A percentile compares a stretch with the other conserved stretches of the same genome.
Conservation (phyloP, 2,329 filamentous ascomycete species). For the Aureobasidium leucospermi region DNA sequence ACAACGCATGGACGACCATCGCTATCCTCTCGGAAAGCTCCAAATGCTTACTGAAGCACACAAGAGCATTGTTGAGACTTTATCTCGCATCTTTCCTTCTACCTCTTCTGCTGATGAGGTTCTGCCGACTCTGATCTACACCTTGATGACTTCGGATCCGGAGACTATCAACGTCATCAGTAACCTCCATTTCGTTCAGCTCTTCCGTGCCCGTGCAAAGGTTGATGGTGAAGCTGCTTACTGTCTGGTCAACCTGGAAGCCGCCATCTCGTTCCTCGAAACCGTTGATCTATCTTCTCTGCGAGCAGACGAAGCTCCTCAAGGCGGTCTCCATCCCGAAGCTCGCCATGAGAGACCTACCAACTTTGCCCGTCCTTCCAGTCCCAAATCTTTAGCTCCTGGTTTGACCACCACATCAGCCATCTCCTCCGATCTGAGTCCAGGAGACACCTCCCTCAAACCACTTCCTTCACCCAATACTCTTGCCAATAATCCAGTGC, state of each 20-base stretch:
- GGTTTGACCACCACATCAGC: constrained; percentile 22
- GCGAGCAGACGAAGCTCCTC: constrained; percentile 67
- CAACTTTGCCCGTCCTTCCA: constrained; percentile 31
- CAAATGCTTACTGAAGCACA: constrained; percentile 82
- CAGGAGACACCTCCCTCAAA: constrained; percentile 14
- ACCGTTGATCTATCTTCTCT: constrained; percentile 90
- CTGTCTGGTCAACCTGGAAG: constrained; percentile 91
- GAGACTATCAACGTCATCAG: constrained; percentile 84
- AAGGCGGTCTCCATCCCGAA: constrained; percentile 47
- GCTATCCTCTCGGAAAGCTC: constrained; percentile 84
- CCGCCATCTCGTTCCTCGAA: constrained; percentile 86
- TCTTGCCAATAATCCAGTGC: constrained; percentile 22
- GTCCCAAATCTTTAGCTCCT: constrained; percentile 27
- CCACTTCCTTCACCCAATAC: constrained; percentile 24
- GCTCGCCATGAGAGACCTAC: constrained; percentile 16
- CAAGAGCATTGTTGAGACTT: constrained; percentile 87
- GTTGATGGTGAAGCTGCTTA: constrained; percentile 93
- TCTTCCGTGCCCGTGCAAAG: constrained; percentile 78
- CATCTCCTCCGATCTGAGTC: constrained; percentile 6
- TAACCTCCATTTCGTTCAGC: constrained; percentile 89
- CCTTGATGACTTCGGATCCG: constrained; percentile 81
- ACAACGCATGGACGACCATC: constrained; percentile 74
- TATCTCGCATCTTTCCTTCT: constrained; percentile 58
- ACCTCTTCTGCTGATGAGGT: constrained; percentile 93
- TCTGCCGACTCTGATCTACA: constrained; percentile 92